Evolutionary conservation across 495 filamentous ascomycete genomes (phyloP).

Genomic region (Penicillium silybi): DNA sequence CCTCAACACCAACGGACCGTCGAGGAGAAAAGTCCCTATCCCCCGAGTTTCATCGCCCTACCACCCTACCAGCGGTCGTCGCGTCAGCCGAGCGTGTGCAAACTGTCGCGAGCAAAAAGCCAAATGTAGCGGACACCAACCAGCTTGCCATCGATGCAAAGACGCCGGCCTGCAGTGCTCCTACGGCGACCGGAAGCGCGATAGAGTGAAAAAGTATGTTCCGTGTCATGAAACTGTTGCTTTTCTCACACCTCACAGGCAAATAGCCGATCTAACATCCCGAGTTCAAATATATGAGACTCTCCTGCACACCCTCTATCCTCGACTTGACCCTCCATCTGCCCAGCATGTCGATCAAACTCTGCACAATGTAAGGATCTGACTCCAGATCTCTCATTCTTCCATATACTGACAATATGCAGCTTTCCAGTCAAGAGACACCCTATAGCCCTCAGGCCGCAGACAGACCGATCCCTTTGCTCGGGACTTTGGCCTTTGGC

Average conservation of each 20-base stretch:
- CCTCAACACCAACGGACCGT: too few relatives aligned
- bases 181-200: constrained; percentile 57
- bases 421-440: too few relatives aligned
- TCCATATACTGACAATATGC: too few relatives aligned
- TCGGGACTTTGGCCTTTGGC: too few relatives aligned
- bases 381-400: too few relatives aligned
- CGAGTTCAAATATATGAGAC: not conserved
- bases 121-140: constrained; percentile 57
- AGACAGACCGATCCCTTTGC: too few relatives aligned
- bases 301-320: not conserved
- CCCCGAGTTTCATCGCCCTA: constrained; percentile 25
- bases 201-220: constrained; percentile 51
- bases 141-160: constrained; percentile 54
- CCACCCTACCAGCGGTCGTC: constrained; percentile 30
- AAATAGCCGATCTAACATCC: not conserved
- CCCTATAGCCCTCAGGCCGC: too few relatives aligned
- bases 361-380: not conserved
- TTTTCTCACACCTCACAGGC: not conserved
- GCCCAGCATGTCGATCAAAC: not conserved
- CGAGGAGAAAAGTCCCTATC: constrained; percentile 43
- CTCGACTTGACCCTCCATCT: not conserved
- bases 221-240: constrained; percentile 22
- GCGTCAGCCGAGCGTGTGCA: constrained; percentile 61
- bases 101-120: constrained; percentile 67
- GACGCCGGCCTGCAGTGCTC: constrained; percentile 46